phyloP scores from a whole-genome alignment of 208 protist species.

The Leishmania martiniquensis region DNA sequence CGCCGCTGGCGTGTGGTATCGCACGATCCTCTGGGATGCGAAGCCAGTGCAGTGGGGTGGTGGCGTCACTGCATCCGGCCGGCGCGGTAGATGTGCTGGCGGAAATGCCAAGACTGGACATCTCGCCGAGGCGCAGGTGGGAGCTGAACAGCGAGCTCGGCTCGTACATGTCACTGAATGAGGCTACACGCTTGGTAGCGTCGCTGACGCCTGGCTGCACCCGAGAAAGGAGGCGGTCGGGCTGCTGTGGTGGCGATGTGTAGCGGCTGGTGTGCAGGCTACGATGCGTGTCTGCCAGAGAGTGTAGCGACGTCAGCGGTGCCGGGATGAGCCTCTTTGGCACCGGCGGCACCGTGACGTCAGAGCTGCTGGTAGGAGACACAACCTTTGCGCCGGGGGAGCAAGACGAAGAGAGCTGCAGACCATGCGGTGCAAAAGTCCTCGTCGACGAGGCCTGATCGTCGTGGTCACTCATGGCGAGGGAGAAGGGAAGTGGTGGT shows the following conservation, averaged over 20 bases:
- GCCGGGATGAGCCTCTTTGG: neutral
- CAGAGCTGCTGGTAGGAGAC: too few species aligned
- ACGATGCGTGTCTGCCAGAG: neutral
- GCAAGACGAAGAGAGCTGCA: neutral
- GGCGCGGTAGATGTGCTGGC: slow-evolving; percentile 7
- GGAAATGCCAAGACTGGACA: slow-evolving; percentile 24
- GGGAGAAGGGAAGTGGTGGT: neutral
- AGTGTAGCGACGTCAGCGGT: neutral
- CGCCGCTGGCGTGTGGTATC: neutral
- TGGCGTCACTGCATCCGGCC: neutral
- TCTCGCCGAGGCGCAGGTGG: slow-evolving; percentile 7
- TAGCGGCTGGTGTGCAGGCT: neutral
- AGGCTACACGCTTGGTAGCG: neutral
- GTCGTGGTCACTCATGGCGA: slow-evolving; percentile 4
- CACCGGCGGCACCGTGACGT: neutral
- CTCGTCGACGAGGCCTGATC: neutral
- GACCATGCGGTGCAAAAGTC: neutral
- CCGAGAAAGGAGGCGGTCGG: neutral
- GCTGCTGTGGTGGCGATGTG: neutral
- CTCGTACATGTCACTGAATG: slow-evolving; percentile 14
- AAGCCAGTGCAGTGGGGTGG: slow-evolving; percentile 11
- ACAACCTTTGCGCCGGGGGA: neutral
- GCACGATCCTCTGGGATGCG: neutral
- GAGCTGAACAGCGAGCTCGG: slow-evolving; percentile 18
- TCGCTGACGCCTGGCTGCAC: neutral